Conservation (phyloP, 768 basidiomycete genomes). For the Rhodotorula paludigena region DNA sequence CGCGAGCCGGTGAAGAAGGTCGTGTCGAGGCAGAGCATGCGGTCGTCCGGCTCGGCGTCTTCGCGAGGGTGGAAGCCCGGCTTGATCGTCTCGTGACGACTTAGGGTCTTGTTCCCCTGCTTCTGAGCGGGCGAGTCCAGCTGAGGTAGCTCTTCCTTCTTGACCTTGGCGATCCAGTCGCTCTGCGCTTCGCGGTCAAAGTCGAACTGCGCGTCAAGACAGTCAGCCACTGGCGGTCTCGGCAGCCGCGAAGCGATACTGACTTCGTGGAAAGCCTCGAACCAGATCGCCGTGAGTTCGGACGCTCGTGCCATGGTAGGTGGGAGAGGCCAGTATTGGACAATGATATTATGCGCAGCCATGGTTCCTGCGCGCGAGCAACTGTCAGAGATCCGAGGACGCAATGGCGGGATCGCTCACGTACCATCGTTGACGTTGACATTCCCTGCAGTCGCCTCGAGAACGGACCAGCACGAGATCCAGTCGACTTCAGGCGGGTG, state of each 20-base stretch:
- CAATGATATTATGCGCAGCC: slow-evolving; percentile 22
- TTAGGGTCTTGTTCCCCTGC: neutral
- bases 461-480: slow-evolving; percentile 31
- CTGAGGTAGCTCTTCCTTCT: slow-evolving; percentile 16
- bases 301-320: neutral
- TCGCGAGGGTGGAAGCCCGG: slow-evolving; percentile 20
- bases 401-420: neutral
- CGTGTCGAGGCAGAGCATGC: slow-evolving; percentile 36
- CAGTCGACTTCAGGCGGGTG: neutral
- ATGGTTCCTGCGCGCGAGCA: slow-evolving; percentile 5
- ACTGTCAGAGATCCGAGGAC: too few species aligned
- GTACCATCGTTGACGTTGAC: slow-evolving; percentile 22
- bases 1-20: slow-evolving; percentile 34
- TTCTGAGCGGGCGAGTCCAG: neutral
- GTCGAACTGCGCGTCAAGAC: slow-evolving; percentile 18
- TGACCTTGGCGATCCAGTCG: slow-evolving; percentile 19
- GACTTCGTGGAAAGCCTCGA: slow-evolving; percentile 19
- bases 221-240: too few species aligned
- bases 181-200: slow-evolving; percentile 1
- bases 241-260: neutral
- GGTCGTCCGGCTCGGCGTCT: slow-evolving; percentile 6
- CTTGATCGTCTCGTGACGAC: slow-evolving; percentile 19
- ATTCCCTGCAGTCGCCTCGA: slow-evolving; percentile 12
- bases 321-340: slow-evolving; percentile 25
- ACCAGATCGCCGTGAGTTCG: slow-evolving; percentile 16